phyloP scores from a whole-genome alignment of 208 protist species.

The Wallacemonas sp. region DNA sequence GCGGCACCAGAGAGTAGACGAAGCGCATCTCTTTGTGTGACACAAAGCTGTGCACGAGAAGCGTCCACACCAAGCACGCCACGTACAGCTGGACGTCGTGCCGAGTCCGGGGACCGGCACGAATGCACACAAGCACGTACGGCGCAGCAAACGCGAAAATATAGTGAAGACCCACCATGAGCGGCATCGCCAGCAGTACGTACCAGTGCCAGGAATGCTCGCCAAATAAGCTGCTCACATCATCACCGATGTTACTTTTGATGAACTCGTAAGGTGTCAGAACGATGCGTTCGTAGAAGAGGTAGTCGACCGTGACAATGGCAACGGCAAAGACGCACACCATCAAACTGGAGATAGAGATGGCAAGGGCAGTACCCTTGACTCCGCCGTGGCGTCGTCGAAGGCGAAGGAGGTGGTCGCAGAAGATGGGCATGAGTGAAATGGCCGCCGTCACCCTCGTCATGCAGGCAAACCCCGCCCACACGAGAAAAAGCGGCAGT shows the following conservation, averaged over 20 bases:
- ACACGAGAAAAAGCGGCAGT: constrained; percentile 55
- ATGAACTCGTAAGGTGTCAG: constrained; percentile 74
- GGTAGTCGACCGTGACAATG: constrained; percentile 42
- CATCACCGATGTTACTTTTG: constrained; percentile 85
- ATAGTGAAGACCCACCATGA: constrained; percentile 46
- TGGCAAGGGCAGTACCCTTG: not conserved
- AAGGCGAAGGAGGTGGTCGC: constrained; percentile 24
- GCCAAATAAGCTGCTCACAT: constrained; percentile 86
- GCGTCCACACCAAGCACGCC: constrained; percentile 27
- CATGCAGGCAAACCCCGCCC: constrained; percentile 50
- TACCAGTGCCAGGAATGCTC: constrained; percentile 90
- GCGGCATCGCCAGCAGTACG: constrained; percentile 53
- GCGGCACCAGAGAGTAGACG: constrained; percentile 53
- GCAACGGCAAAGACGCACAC: constrained; percentile 15
- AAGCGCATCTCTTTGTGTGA: constrained; percentile 95
- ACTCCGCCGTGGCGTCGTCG: constrained; percentile 16
- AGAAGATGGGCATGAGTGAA: constrained; percentile 49
- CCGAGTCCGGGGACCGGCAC: not conserved
- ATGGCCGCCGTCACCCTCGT: constrained; percentile 63
- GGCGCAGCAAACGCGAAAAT: constrained; percentile 8
- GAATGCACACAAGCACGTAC: constrained; percentile 14
- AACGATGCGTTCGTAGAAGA: constrained; percentile 50
- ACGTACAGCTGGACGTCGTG: constrained; percentile 7
- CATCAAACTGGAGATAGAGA: constrained; percentile 14
- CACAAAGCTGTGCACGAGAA: constrained; percentile 77